A percentile compares a stretch with the other conserved stretches of the same genome.
These are phyloP conservation scores for Myochromella boudieri DNA, from an alignment of 768 basidiomycete genomes.

Conservation along the genomic window DNA sequence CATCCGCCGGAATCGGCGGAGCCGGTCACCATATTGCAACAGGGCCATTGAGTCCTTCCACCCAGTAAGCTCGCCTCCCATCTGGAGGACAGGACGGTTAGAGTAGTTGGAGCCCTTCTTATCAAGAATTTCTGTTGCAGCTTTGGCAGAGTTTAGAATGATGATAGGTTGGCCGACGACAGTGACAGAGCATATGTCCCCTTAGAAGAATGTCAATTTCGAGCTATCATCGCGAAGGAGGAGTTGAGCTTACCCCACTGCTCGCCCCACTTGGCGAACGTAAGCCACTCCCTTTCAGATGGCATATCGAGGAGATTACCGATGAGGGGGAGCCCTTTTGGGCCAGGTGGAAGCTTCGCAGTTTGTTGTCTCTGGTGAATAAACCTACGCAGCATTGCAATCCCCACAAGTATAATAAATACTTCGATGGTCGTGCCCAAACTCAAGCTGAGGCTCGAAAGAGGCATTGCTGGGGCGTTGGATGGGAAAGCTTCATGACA, in stretches of 20 bases:
- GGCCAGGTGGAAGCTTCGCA: background rate
- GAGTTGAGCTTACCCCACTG: slow-evolving; percentile 27
- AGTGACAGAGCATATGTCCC: slow-evolving; percentile 36
- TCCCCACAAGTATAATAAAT: too few relatives aligned
- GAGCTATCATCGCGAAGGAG: background rate
- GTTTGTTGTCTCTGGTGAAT: too few relatives aligned
- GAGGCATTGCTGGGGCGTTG: too few relatives aligned
- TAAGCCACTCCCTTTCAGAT: slow-evolving; percentile 22
- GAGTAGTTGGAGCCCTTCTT: slow-evolving; percentile 48
- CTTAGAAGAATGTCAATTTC: slow-evolving; percentile 21
- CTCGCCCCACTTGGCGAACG: slow-evolving; percentile 29
- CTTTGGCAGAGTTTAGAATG: slow-evolving; percentile 43
- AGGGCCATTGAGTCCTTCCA: slow-evolving; percentile 46
- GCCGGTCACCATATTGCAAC: slow-evolving; percentile 40
- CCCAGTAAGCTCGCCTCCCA: slow-evolving; percentile 52
- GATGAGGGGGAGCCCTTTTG: slow-evolving; percentile 25
- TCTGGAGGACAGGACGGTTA: slow-evolving; percentile 44
- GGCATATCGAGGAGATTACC: slow-evolving; percentile 35
- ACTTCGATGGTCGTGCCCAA: too few relatives aligned
- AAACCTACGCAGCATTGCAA: too few relatives aligned
- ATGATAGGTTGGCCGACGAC: slow-evolving; percentile 47
- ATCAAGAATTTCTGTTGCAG: slow-evolving; percentile 45
- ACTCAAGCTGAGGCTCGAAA: too few relatives aligned
- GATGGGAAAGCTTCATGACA: too few relatives aligned
- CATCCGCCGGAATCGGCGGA: slow-evolving; percentile 44